phyloP scores from a whole-genome alignment of 352 stramenopile species.

The Blastocystis sp. region DNA sequence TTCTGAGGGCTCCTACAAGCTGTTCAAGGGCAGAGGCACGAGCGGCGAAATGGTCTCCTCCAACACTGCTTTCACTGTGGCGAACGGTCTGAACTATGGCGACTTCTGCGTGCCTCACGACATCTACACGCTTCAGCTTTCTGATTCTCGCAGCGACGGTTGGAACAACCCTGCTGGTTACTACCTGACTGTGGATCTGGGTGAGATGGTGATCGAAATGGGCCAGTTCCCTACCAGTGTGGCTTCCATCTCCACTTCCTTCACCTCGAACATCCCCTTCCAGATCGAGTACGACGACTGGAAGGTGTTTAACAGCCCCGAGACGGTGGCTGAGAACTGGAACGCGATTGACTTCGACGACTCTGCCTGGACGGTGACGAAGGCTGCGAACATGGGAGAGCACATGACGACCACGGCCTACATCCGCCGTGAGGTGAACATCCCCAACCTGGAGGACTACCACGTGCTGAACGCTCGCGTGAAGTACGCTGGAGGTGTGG shows the following conservation, averaged over 20 bases:
- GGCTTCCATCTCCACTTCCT: neutral
- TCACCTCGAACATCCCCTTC: conserved; percentile 38
- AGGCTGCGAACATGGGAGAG: neutral
- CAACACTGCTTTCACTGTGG: neutral
- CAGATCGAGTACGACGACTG: conserved; percentile 5
- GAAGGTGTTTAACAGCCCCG: neutral
- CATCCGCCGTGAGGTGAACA: neutral
- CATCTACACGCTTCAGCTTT: conserved; percentile 25
- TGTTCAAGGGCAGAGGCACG: conserved; percentile 37
- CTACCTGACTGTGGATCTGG: conserved; percentile 27
- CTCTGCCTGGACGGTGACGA: neutral
- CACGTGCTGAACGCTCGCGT: conserved; percentile 21
- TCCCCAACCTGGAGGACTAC: neutral
- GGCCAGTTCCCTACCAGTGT: neutral
- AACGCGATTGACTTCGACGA: neutral
- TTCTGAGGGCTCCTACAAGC: conserved; percentile 4
- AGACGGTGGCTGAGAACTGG: neutral
- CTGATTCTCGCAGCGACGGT: conserved; percentile 2
- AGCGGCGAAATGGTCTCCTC: neutral
- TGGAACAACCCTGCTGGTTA: neutral
- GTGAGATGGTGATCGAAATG: neutral
- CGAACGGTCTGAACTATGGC: neutral
- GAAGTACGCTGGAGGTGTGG: conserved; percentile 51
- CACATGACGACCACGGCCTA: neutral
- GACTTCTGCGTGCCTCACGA: conserved; percentile 9